phyloP scores from a whole-genome alignment of 768 basidiomycete genomes.

The Daedaleopsis sinensis region DNA sequence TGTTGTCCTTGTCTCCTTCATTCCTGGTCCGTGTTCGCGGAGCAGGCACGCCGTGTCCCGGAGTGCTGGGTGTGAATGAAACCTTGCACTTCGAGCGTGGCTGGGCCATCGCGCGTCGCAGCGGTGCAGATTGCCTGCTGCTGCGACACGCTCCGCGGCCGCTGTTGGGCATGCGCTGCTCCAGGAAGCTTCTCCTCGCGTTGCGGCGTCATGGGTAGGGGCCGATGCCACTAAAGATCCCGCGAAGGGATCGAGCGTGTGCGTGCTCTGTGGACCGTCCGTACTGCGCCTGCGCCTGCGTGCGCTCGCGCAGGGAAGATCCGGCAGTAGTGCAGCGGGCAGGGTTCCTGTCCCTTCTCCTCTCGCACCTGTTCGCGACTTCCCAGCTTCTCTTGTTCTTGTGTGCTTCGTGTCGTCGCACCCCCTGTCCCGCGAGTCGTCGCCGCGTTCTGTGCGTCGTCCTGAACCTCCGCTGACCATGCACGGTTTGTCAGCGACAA shows the following conservation, averaged over 20 bases:
- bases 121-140: not conserved
- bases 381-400: too few relatives aligned
- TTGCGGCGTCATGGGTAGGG: not conserved
- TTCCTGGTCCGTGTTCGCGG: not conserved
- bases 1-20: too few relatives aligned
- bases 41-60: not conserved
- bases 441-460: not conserved
- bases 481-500: constrained; percentile 48
- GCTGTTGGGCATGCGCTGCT: not conserved
- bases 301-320: not conserved
- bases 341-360: not conserved
- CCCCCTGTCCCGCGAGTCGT: too few relatives aligned
- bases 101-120: too few relatives aligned
- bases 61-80: not conserved
- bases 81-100: not conserved
- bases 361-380: not conserved
- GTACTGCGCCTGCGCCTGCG: not conserved
- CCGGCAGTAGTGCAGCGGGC: not conserved
- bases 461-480: constrained; percentile 11
- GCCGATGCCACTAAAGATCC: not conserved
- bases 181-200: not conserved
- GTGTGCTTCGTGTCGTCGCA: too few relatives aligned
- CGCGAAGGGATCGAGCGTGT: not conserved
- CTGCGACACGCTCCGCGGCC: not conserved
- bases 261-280: not conserved